These are phyloP conservation scores for Raffaelea arxii DNA, from an alignment of 2,329 filamentous ascomycete genomes.

Conservation along the genomic window DNA sequence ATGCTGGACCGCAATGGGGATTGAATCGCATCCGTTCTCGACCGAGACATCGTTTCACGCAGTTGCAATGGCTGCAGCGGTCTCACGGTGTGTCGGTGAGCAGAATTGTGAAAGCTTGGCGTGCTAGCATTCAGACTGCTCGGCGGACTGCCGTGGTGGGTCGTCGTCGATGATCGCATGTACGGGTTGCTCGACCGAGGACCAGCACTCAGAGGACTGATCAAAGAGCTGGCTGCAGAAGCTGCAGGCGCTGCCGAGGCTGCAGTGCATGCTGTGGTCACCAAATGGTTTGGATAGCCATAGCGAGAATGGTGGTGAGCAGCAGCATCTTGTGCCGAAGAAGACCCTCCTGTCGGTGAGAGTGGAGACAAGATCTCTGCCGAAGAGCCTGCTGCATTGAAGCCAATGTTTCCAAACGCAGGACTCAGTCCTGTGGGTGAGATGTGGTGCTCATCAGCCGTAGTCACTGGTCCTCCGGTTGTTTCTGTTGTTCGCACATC, in stretches of 20 bases:
- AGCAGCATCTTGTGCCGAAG: no score
- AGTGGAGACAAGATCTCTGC: constrained; percentile 49
- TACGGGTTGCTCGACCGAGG: constrained; percentile 40
- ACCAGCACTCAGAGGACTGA: constrained; percentile 16
- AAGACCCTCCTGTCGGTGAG: constrained; percentile 35
- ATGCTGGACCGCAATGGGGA: constrained; percentile 50
- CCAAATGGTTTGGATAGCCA: constrained; percentile 35
- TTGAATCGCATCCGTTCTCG: constrained; percentile 47
- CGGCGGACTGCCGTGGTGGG: no score
- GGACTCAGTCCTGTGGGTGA: constrained; percentile 59
- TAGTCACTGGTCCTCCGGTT: no score
- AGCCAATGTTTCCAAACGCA: constrained; percentile 57
- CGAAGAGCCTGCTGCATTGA: constrained; percentile 41
- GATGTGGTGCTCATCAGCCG: constrained; percentile 46
- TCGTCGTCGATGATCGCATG: no score
- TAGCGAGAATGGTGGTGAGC: constrained; percentile 36
- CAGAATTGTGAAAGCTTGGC: no score
- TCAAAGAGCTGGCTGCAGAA: constrained; percentile 15
- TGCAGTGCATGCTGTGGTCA: constrained; percentile 32
- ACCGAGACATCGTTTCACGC: constrained; percentile 45
- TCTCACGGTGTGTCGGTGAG: constrained; percentile 34
- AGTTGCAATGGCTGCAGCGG: constrained; percentile 49
- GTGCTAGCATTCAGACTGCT: constrained; percentile 31
- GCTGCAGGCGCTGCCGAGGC: neutral
- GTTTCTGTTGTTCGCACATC: constrained; percentile 55